Conservation (phyloP, 345 rosid genomes). For the Sonneratia caseolaris region DNA sequence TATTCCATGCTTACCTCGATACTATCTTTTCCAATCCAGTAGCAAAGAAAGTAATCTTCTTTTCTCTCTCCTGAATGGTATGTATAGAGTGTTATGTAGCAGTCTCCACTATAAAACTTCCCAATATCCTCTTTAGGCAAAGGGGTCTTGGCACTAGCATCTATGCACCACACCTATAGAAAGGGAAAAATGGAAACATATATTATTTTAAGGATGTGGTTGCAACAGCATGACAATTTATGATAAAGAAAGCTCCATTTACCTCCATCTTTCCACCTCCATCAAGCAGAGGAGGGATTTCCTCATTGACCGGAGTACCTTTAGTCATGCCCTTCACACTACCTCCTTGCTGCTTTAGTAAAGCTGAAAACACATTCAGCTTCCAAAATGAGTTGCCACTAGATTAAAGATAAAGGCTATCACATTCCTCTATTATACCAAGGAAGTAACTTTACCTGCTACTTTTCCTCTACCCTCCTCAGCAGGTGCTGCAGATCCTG, state of each 20-base stretch:
- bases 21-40: slow-evolving; percentile 90
- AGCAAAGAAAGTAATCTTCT: slow-evolving; percentile 87
- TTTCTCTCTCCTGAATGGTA: slow-evolving; percentile 93
- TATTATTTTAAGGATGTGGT: background rate
- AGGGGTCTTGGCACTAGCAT: slow-evolving; percentile 68
- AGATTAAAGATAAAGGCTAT: slow-evolving; percentile 5
- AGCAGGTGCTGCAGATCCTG: slow-evolving; percentile 62
- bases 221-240: slow-evolving; percentile 7
- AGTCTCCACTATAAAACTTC: slow-evolving; percentile 89
- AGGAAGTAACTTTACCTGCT: slow-evolving; percentile 51
- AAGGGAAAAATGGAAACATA: slow-evolving; percentile 10
- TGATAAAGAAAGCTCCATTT: slow-evolving; percentile 14
- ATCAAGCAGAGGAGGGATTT: slow-evolving; percentile 92
- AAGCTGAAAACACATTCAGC: slow-evolving; percentile 40
- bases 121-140: slow-evolving; percentile 76
- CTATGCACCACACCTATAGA: slow-evolving; percentile 77
- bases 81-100: slow-evolving; percentile 82
- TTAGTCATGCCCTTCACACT: slow-evolving; percentile 76
- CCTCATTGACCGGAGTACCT: slow-evolving; percentile 69
- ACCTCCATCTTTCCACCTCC: slow-evolving; percentile 98
- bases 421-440: background rate
- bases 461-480: slow-evolving; percentile 99
- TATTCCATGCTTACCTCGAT: slow-evolving; percentile 46
- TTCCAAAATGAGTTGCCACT: slow-evolving; percentile 11
- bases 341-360: slow-evolving; percentile 91